phyloP scores from a whole-genome alignment of 2,329 filamentous ascomycete species.

The Fusarium sp. region DNA sequence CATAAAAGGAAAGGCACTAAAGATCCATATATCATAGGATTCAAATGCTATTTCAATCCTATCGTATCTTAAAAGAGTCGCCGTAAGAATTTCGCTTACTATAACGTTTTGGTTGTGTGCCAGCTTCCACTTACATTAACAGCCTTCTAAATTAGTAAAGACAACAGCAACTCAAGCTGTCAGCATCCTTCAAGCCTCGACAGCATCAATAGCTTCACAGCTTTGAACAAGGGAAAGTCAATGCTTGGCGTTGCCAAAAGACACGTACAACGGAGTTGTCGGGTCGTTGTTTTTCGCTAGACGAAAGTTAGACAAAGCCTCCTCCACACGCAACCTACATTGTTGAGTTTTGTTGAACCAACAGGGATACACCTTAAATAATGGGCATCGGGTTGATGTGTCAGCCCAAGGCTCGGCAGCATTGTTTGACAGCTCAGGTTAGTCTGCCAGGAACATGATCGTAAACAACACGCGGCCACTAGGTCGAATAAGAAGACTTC shows the following conservation, averaged over 20 bases:
- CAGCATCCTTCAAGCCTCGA: constrained; percentile 3
- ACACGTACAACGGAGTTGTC: background rate
- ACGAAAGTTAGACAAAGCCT: constrained; percentile 18
- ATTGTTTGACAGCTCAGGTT: constrained; percentile 12
- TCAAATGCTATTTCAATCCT: background rate
- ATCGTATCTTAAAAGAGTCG: background rate
- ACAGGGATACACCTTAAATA: constrained; percentile 16
- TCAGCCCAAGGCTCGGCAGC: constrained; percentile 31
- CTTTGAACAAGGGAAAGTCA: background rate
- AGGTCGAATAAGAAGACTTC: too few species aligned
- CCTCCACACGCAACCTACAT: constrained; percentile 1
- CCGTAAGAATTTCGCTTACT: constrained; percentile 12
- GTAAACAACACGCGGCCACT: background rate
- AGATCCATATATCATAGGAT: background rate
- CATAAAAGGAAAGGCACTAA: background rate
- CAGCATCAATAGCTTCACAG: background rate
- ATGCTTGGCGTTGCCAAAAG: background rate
- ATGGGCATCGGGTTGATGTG: constrained; percentile 2
- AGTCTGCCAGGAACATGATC: constrained; percentile 29
- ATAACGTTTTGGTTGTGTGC: background rate
- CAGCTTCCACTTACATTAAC: constrained; percentile 20
- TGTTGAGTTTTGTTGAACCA: constrained; percentile 11
- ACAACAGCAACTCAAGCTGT: background rate
- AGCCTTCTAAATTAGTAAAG: background rate
- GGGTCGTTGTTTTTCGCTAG: background rate